Conservation (phyloP, 345 rosid species). For the Lepidium aucheri region DNA sequence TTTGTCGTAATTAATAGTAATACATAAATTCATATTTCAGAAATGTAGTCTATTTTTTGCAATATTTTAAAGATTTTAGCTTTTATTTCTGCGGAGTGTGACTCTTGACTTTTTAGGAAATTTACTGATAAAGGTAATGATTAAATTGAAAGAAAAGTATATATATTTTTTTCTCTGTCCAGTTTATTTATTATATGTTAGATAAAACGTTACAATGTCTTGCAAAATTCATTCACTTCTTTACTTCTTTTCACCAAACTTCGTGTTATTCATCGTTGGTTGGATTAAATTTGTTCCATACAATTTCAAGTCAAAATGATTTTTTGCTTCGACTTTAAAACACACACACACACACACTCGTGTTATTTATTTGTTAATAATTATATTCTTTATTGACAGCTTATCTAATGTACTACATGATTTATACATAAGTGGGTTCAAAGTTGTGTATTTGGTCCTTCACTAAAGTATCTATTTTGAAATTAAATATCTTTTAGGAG, state of each 20-base stretch:
- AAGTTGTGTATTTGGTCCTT: not conserved
- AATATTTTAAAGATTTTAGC: not conserved
- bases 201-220: constrained; percentile 20
- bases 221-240: constrained; percentile 16
- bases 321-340: constrained; percentile 11
- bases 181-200: not conserved
- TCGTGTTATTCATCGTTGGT: not conserved
- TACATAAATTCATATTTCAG: not conserved
- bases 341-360: constrained; percentile 5
- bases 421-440: constrained; percentile 4
- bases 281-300: constrained; percentile 11
- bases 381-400: not conserved
- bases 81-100: not conserved
- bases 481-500: no score
- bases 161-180: not conserved
- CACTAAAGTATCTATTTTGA: not conserved
- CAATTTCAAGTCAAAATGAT: constrained; percentile 9
- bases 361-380: not conserved
- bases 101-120: not conserved
- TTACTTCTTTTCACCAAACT: constrained; percentile 15
- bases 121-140: not conserved
- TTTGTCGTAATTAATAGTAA: not conserved
- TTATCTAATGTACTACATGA: not conserved
- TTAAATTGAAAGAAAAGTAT: not conserved
- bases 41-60: not conserved